These are phyloP conservation scores for Amphirosellinia nigrospora DNA, from an alignment of 495 filamentous ascomycete species.

Conservation along the genomic window DNA sequence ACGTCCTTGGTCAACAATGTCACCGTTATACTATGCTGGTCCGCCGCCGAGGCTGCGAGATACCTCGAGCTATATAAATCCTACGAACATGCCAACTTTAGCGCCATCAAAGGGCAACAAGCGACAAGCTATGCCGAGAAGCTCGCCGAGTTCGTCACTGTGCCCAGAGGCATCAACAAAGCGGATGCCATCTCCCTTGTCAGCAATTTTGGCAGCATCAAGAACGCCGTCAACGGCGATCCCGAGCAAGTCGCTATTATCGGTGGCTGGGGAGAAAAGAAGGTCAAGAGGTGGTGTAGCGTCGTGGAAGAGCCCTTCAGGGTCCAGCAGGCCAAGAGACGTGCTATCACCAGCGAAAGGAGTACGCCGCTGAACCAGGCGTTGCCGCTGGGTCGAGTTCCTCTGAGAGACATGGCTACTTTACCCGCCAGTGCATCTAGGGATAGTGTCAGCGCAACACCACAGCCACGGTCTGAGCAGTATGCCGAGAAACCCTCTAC, in stretches of 20 bases:
- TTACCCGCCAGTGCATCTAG: conserved; percentile 35
- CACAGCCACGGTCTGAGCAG: conserved; percentile 27
- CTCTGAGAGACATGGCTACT: conserved; percentile 42
- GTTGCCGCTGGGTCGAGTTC: conserved; percentile 46
- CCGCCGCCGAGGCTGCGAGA: conserved; percentile 85
- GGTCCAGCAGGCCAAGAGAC: conserved; percentile 68
- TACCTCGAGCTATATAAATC: conserved; percentile 95
- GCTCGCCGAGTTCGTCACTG: conserved; percentile 91
- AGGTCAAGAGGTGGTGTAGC: conserved; percentile 81
- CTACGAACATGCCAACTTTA: conserved; percentile 83
- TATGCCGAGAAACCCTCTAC: conserved; percentile 9
- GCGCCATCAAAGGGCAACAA: conserved; percentile 81
- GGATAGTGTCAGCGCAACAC: conserved; percentile 30
- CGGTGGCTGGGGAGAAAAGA: conserved; percentile 93
- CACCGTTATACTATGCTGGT: conserved; percentile 92
- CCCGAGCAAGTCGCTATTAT: conserved; percentile 83
- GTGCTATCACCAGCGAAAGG: conserved; percentile 34
- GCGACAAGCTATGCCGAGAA: conserved; percentile 82
- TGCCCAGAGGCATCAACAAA: conserved; percentile 89
- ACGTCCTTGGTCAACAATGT: conserved; percentile 85
- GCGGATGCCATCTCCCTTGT: conserved; percentile 89
- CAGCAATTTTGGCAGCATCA: conserved; percentile 83
- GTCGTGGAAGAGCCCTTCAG: conserved; percentile 85
- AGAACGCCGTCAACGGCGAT: conserved; percentile 83
- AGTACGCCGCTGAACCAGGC: conserved; percentile 40